Percentiles rank a stretch among this genome's conserved stretches.
These are phyloP conservation scores for Aureobasidium mangrovei DNA, from an alignment of 2,329 filamentous ascomycete genomes.

Conservation along the genomic window DNA sequence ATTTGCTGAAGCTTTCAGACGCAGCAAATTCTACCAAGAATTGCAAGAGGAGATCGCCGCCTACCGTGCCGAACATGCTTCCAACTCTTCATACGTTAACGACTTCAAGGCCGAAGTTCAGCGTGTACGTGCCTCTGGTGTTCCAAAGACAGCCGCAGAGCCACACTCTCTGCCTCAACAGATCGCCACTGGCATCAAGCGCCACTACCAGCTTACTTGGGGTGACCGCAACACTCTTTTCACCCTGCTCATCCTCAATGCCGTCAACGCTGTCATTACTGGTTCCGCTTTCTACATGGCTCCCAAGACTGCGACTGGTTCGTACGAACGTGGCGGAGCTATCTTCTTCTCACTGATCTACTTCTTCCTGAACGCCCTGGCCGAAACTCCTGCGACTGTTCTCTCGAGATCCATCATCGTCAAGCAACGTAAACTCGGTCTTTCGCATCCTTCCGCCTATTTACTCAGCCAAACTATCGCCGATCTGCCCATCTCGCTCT, in stretches of 20 bases:
- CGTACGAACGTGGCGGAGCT: constrained; percentile 48
- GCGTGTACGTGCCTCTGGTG: background rate
- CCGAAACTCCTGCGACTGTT: constrained; percentile 53
- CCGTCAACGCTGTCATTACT: constrained; percentile 36
- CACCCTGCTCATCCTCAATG: constrained; percentile 11
- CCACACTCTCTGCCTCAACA: constrained; percentile 11
- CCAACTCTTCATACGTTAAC: constrained; percentile 4
- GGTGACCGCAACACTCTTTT: constrained; percentile 12
- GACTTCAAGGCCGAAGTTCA: constrained; percentile 11
- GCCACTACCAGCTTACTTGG: constrained; percentile 13
- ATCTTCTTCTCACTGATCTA: constrained; percentile 49
- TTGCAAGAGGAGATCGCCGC: constrained; percentile 42
- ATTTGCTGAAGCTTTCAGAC: constrained; percentile 48
- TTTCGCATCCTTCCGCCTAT: constrained; percentile 35
- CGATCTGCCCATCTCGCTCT: background rate
- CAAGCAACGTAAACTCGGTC: constrained; percentile 38
- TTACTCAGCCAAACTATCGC: constrained; percentile 42
- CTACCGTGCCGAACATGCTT: constrained; percentile 33
- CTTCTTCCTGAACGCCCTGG: constrained; percentile 48
- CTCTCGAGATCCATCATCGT: constrained; percentile 39
- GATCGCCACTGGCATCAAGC: constrained; percentile 5
- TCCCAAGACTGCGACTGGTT: constrained; percentile 41
- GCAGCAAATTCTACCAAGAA: constrained; percentile 26
- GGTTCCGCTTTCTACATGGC: constrained; percentile 52
- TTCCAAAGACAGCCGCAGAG: constrained; percentile 5